phyloP scores from a whole-genome alignment of 768 basidiomycete genomes.

The Russula sp. region DNA sequence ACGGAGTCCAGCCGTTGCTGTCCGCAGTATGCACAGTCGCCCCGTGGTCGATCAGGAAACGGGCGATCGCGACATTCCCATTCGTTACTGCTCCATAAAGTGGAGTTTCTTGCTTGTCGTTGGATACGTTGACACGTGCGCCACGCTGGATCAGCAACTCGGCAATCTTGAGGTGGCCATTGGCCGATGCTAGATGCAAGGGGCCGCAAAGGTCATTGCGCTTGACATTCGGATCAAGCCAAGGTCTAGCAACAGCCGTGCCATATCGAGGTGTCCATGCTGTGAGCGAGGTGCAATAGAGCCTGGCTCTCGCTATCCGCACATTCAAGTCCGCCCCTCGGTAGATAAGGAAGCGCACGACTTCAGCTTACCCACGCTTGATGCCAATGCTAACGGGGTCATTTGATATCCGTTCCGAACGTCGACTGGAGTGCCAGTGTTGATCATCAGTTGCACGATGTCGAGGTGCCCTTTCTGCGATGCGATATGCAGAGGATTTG shows the following conservation, averaged over 20 bases:
- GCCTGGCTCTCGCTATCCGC: background rate
- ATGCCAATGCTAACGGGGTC: background rate
- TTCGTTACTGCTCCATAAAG: background rate
- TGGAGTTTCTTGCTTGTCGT: background rate
- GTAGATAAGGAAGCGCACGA: background rate
- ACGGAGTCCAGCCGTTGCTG: background rate
- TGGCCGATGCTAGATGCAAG: background rate
- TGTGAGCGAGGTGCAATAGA: background rate
- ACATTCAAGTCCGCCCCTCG: background rate
- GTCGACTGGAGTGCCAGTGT: background rate
- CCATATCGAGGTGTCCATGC: background rate
- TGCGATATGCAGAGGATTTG: no score
- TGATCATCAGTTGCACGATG: background rate
- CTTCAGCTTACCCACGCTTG: background rate
- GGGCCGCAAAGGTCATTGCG: background rate
- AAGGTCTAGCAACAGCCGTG: background rate
- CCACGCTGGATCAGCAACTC: background rate
- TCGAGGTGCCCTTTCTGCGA: background rate
- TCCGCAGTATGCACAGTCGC: background rate
- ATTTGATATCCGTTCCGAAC: background rate
- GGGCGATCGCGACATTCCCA: background rate
- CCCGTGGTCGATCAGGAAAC: constrained; percentile 1
- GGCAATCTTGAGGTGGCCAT: background rate
- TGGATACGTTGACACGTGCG: background rate
- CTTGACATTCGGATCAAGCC: background rate